Percentiles rank a stretch among this genome's conserved stretches.
phyloP scores from a whole-genome alignment of 2,329 filamentous ascomycete genomes.

The Mycosphaerelloides madeirae region DNA sequence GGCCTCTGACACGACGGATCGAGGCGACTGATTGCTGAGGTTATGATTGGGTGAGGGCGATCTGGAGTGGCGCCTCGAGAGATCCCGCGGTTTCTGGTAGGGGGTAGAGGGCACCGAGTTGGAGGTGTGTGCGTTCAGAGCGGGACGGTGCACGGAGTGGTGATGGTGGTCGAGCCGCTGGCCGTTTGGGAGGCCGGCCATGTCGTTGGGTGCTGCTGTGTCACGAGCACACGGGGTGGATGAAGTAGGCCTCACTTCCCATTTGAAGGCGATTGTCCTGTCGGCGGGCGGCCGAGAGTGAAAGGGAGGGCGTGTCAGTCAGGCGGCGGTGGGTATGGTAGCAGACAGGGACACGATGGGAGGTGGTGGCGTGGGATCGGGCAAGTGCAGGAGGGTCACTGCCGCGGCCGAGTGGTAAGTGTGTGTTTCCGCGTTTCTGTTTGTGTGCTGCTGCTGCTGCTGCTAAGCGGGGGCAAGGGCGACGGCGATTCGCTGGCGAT shows the following conservation, averaged over 20 bases:
- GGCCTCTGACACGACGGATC: constrained; percentile 85
- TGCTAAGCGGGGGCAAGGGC: too few species aligned
- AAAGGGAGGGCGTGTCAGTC: too few species aligned
- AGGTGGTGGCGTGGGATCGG: too few species aligned
- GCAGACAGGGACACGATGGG: too few species aligned
- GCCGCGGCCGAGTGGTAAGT: too few species aligned
- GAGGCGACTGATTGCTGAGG: constrained; percentile 74
- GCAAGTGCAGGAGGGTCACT: too few species aligned
- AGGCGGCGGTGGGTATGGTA: too few species aligned
- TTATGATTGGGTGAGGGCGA: constrained; percentile 73
- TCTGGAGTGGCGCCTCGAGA: constrained; percentile 67
- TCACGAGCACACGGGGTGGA: constrained; percentile 26
- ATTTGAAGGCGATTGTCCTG: constrained; percentile 14
- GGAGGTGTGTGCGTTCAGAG: constrained; percentile 56
- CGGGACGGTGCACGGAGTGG: constrained; percentile 23
- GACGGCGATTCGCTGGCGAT: too few species aligned
- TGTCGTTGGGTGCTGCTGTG: constrained; percentile 15
- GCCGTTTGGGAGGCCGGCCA: constrained; percentile 20
- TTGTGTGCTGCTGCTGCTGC: too few species aligned
- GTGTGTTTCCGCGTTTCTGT: too few species aligned
- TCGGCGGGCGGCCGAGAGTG: too few species aligned
- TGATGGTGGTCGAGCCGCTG: constrained; percentile 20
- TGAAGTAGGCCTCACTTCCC: constrained; percentile 19
- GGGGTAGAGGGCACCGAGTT: constrained; percentile 92
- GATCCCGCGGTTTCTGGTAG: constrained; percentile 78